A percentile compares a stretch with the other conserved stretches of the same genome.
Evolutionary conservation across 2,329 filamentous ascomycete species (phyloP).

Genomic region (Berkeleyomyces basicola): DNA sequence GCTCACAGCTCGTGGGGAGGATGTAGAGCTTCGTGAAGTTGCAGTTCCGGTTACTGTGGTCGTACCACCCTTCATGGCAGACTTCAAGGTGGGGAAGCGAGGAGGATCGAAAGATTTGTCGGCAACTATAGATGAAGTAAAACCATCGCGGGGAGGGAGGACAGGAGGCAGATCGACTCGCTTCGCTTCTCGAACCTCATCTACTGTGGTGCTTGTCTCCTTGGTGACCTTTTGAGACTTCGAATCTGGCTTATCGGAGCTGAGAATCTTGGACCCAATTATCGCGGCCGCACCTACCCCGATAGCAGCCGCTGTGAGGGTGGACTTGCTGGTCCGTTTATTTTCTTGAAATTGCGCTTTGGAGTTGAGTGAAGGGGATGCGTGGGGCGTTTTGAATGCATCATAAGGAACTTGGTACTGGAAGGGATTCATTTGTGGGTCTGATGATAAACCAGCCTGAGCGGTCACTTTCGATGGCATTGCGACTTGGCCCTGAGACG

Average conservation of each 20-base stretch:
- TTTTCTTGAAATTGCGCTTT: not conserved
- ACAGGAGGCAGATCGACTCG: not conserved
- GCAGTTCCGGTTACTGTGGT: not conserved
- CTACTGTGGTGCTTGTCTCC: not conserved
- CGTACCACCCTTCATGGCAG: not conserved
- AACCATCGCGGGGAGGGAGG: not conserved
- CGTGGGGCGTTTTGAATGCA: conserved; percentile 31
- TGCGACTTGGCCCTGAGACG: not conserved
- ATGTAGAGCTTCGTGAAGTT: not conserved
- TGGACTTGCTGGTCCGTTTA: not conserved
- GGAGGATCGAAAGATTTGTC: not conserved
- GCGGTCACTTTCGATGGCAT: not conserved
- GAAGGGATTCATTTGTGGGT: conserved; percentile 33
- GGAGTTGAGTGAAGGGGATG: conserved; percentile 24
- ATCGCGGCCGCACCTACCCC: not conserved
- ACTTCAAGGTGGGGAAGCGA: not conserved
- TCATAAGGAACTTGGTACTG: conserved; percentile 39
- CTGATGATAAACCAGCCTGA: conserved; percentile 5
- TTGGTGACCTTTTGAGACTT: not conserved
- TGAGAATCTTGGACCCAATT: too few species aligned
- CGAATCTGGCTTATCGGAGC: not conserved
- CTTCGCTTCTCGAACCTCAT: not conserved
- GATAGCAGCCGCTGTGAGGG: not conserved
- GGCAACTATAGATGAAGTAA: too few species aligned
- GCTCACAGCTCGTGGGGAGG: not conserved